These are phyloP conservation scores for Aureobasidium sp. DNA, from an alignment of 2,329 filamentous ascomycete genomes.

Conservation along the genomic window DNA sequence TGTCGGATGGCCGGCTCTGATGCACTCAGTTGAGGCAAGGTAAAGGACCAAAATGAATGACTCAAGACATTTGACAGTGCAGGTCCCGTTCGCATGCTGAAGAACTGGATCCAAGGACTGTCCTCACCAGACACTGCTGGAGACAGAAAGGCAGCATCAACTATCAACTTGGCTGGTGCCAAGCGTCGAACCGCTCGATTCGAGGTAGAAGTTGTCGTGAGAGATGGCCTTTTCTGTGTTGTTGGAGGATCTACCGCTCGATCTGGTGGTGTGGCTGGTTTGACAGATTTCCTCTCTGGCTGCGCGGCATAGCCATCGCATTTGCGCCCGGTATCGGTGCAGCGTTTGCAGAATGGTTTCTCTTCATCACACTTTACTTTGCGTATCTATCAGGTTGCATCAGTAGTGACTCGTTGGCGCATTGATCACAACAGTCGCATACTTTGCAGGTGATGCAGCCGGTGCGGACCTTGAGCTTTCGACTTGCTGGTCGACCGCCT, in stretches of 20 bases:
- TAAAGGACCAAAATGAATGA: slow-evolving; percentile 21
- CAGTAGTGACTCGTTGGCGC: not conserved
- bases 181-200: not conserved
- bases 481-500: not conserved
- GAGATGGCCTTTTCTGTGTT: not conserved
- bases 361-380: slow-evolving; percentile 51
- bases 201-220: not conserved
- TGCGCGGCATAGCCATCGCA: slow-evolving; percentile 45
- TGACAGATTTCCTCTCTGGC: not conserved
- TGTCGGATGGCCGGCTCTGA: slow-evolving; percentile 24
- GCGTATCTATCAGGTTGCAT: slow-evolving; percentile 34
- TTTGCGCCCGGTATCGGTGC: slow-evolving; percentile 45
- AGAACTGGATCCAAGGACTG: slow-evolving; percentile 17
- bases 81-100: slow-evolving; percentile 17
- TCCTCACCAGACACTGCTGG: not conserved
- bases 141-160: not conserved
- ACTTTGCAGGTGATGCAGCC: slow-evolving; percentile 50
- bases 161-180: not conserved
- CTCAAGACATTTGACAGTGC: slow-evolving; percentile 18
- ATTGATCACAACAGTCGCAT: slow-evolving; percentile 19
- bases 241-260: not conserved
- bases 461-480: slow-evolving; percentile 21
- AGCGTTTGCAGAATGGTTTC: slow-evolving; percentile 45
- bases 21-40: slow-evolving; percentile 23
- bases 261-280: not conserved